These are phyloP conservation scores for Xylaria sp. DNA, from an alignment of 2,329 filamentous ascomycete genomes.

Conservation along the genomic window DNA sequence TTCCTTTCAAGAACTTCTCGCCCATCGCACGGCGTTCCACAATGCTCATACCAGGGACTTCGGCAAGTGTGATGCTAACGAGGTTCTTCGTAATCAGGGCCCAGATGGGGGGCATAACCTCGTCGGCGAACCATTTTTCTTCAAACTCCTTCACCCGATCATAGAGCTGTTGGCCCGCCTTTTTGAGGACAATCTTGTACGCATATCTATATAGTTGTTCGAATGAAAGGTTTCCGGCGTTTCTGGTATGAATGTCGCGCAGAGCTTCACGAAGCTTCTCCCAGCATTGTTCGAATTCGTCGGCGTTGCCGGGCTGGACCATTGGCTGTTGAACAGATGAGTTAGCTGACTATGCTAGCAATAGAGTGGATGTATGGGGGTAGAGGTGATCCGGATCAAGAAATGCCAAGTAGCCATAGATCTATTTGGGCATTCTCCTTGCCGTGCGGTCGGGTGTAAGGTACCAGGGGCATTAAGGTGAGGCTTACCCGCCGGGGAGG, in stretches of 20 bases:
- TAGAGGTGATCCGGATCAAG: no score
- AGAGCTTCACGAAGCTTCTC: conserved; percentile 74
- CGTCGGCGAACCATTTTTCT: conserved; percentile 73
- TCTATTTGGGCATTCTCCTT: no score
- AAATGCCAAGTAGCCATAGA: no score
- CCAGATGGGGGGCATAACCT: conserved; percentile 73
- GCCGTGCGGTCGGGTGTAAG: not conserved
- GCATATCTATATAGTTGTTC: conserved; percentile 92
- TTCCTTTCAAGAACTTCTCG: conserved; percentile 76
- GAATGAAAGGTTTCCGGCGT: conserved; percentile 87
- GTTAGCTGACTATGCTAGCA: conserved; percentile 10
- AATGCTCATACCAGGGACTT: conserved; percentile 61
- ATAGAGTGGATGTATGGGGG: no score
- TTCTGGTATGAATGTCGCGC: conserved; percentile 86
- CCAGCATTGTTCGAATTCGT: conserved; percentile 90
- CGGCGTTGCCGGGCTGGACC: conserved; percentile 51
- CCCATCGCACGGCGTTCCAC: conserved; percentile 80
- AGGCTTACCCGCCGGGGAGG: conserved; percentile 38
- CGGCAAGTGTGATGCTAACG: conserved; percentile 60
- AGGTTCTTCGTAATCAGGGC: conserved; percentile 72
- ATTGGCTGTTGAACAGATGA: conserved; percentile 29
- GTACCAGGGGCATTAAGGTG: not conserved
- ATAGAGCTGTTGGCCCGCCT: conserved; percentile 82
- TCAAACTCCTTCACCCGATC: conserved; percentile 80
- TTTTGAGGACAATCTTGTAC: conserved; percentile 91